These are phyloP conservation scores for Saccharomycopsis sp. DNA, from an alignment of 805 yeast genomes.

Conservation along the genomic window DNA sequence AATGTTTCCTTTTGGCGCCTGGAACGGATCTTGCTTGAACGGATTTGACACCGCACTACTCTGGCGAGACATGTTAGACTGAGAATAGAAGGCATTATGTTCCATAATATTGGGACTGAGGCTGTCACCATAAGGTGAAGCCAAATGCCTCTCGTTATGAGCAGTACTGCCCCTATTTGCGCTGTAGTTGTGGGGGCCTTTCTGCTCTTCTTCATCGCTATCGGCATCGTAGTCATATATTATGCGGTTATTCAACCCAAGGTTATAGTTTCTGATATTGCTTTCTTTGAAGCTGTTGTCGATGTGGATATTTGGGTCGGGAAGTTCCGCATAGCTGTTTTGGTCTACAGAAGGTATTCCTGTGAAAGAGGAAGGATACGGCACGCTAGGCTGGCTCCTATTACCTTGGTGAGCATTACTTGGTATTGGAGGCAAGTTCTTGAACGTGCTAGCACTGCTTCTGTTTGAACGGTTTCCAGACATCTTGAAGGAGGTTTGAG, in stretches of 20 bases:
- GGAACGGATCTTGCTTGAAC: slow-evolving; percentile 21
- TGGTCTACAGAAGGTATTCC: background rate
- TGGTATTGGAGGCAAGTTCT: background rate
- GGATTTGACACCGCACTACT: slow-evolving; percentile 19
- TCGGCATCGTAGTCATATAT: slow-evolving; percentile 20
- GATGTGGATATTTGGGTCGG: slow-evolving; percentile 19
- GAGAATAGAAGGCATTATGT: background rate
- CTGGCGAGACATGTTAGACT: slow-evolving; percentile 11
- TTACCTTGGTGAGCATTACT: background rate
- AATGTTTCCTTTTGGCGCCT: slow-evolving; percentile 2
- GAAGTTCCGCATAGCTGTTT: background rate
- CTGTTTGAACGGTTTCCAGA: background rate
- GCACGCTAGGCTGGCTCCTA: background rate
- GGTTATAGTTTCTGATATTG: background rate
- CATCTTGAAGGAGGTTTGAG: too few relatives aligned
- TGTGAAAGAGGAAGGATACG: too few relatives aligned
- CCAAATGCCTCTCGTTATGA: background rate
- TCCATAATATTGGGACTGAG: background rate
- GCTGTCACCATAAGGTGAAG: background rate
- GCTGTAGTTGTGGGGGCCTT: background rate
- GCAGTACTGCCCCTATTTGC: background rate
- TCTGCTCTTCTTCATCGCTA: slow-evolving; percentile 7
- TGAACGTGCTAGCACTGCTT: background rate
- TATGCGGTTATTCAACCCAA: slow-evolving; percentile 13
- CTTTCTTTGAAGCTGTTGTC: slow-evolving; percentile 12